Evolutionary conservation across 2,329 filamentous ascomycete genomes (phyloP), one percentile per base, ranked within the genome.

Genomic region (Paecilomyces fulvus): DNA sequence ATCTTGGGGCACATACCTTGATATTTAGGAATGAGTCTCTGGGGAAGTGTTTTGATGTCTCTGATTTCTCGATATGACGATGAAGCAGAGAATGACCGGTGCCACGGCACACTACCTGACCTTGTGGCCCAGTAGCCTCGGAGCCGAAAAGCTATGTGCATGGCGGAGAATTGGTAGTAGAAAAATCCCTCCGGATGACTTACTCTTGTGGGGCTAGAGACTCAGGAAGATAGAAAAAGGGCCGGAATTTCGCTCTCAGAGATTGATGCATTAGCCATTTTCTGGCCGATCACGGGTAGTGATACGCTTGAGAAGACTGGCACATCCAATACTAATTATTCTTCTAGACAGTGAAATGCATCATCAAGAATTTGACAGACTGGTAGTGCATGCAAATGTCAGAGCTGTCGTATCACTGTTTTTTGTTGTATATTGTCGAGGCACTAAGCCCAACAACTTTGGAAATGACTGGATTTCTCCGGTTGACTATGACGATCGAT

Each of bases 21-120:
- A 70, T 87, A 89, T 61, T 76, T 78, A 9, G 87, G 85, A n/a
- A 81, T 71, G 49, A 85, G 76, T 55, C 85, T 80, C 56, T 69
- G 65, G 6, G 76, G 70, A 46, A 81, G 69, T 49, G 68, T 70
- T 51, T 68, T 67, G 33, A 81, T 66, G 59, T 76, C 71, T 60
- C 73, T 70, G 49, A 81, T 73, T 61, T 79, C 74, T 53, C 63
- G 64, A 61, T 70, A 65, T 31, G 56, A 57, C n/a, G 67, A 57
- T 11, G 76, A 74, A n/a, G 65, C 65, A 5, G 73, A 76, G 57
- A 80, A 80, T 59, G 61, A 63, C 62, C 77, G 73, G 50, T 58
- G 49, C 56, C 53, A 58, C 46, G 20, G 31, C 14, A 54, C 51
- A 51, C 51, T 56, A 30, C 55, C 43, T 43, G 55, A n/a, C 43